phyloP scores from a whole-genome alignment of 139 green algal genomes.

The Auxenochlorella protothecoides region DNA sequence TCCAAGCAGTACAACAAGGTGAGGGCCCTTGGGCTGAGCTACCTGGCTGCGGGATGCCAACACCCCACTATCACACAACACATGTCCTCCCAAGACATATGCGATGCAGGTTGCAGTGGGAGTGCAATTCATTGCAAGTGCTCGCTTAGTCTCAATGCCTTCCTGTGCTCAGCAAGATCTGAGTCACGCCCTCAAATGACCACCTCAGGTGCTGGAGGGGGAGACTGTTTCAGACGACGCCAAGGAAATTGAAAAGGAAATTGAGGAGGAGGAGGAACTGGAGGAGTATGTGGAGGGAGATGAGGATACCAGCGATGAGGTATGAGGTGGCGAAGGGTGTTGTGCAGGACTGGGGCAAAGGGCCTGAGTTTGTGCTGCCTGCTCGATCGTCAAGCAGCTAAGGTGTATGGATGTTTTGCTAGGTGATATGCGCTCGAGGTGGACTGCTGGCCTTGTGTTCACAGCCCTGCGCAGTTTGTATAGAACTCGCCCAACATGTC shows the following conservation, averaged over 20 bases:
- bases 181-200: no score
- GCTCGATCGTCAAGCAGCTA: no score
- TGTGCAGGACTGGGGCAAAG: neutral
- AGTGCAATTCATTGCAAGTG: no score
- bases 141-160: no score
- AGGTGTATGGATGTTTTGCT: no score
- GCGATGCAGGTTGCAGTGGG: neutral
- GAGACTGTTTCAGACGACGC: conserved; percentile 59
- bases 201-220: conserved; percentile 35
- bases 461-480: neutral
- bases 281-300: conserved; percentile 28
- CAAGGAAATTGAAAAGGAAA: conserved; percentile 24
- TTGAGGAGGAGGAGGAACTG: conserved; percentile 37
- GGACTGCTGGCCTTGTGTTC: neutral
- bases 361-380: neutral
- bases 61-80: neutral
- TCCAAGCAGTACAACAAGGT: conserved; percentile 81
- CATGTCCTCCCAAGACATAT: neutral
- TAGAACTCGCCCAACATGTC: neutral
- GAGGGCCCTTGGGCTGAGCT: neutral
- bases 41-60: neutral
- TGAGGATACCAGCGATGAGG: conserved; percentile 12
- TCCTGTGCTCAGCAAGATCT: no score
- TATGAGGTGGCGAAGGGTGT: neutral
- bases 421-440: neutral